Base-by-base conservation (phyloP, 1,284 basidiomycete species). In the Hemileia vastatrix region DNA sequence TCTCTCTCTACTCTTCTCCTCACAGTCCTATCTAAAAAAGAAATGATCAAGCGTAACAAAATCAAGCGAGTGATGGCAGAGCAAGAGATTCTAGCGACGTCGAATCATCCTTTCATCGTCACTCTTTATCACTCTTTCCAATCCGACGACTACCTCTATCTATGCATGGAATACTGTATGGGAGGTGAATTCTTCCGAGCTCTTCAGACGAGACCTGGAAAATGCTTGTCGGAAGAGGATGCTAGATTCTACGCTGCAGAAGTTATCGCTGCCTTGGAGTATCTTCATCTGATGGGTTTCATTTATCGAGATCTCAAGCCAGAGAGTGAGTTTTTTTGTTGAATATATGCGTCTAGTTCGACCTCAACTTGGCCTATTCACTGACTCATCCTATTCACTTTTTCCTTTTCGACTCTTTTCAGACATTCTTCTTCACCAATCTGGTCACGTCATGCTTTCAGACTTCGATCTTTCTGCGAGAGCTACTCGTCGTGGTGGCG, bases 141-240 rank as follows among this genome's bases (percentile, higher is more conserved):
- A 67, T 69, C 71, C 51, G 66, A 68, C 24, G 72, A 74, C 62
- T 73, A 74, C 63, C 68, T 75, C 50, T 75, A 73, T 53, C 69
- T 75, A 33, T 74, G 72, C 63, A n/a, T n/a, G n/a, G n/a, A n/a
- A n/a, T 98, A 97, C 78, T 98, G 95, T 79, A 94, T 95, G 88
- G 94, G 94, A 47, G 94, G 94, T 65, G 94, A 98, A 76, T 98
- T 98, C 80, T n/a, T n/a, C n/a, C n/a, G n/a, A n/a, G 27, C 27
- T 27, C 36, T 40, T 40, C 36, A 40, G 36, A 40, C 36, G 15
- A 40, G 36, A 15, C 36, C 36, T 40, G 36, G 36, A 15, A 40
- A 40, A 15, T 40, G 36, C 15, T 15, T 40, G 15, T 40, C 36
- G 8, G 36, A 40, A 40, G 36, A 40, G 15, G 36, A 40, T 40